phyloP scores from a whole-genome alignment of 192 early-diverging fungal species.

The Paraglomus occultum region DNA sequence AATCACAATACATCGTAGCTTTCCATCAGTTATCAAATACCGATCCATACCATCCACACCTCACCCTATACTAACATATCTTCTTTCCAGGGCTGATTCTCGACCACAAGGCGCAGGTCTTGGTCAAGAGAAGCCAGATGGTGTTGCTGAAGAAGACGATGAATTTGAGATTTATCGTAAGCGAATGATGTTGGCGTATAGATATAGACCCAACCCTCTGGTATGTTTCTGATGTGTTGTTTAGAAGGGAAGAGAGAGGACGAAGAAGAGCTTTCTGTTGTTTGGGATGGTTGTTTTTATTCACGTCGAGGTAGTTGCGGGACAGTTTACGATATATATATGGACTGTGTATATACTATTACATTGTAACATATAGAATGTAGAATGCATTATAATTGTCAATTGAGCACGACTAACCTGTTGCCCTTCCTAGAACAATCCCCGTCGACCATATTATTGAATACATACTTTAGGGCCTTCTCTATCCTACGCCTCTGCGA shows the following conservation, averaged over 20 bases:
- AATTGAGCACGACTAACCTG: slow-evolving; percentile 30
- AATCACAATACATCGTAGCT: too few relatives aligned
- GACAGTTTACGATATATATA: slow-evolving; percentile 1
- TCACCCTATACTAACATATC: background rate
- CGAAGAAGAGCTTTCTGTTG: slow-evolving; percentile 1
- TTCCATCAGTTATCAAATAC: background rate
- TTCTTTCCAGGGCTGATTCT: slow-evolving; percentile 22
- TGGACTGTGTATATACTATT: background rate
- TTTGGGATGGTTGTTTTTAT: background rate
- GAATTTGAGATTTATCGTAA: slow-evolving; percentile 37
- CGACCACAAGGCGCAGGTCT: slow-evolving; percentile 28
- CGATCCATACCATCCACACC: too few relatives aligned
- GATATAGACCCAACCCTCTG: slow-evolving; percentile 36
- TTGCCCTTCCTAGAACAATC: slow-evolving; percentile 36
- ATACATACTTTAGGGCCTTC: background rate
- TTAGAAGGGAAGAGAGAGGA: background rate
- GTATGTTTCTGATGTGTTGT: slow-evolving; percentile 21
- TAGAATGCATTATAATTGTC: background rate
- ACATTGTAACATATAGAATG: background rate
- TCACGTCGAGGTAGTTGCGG: background rate
- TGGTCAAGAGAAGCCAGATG: slow-evolving; percentile 33
- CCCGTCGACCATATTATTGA: slow-evolving; percentile 38
- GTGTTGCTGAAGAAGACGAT: slow-evolving; percentile 32
- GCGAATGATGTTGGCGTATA: slow-evolving; percentile 33
- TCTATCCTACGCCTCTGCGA: too few relatives aligned